Evolutionary conservation across 1,284 basidiomycete genomes (phyloP), one percentile per base, ranked within the genome.

Genomic region (Tylopilus orsonianus): DNA sequence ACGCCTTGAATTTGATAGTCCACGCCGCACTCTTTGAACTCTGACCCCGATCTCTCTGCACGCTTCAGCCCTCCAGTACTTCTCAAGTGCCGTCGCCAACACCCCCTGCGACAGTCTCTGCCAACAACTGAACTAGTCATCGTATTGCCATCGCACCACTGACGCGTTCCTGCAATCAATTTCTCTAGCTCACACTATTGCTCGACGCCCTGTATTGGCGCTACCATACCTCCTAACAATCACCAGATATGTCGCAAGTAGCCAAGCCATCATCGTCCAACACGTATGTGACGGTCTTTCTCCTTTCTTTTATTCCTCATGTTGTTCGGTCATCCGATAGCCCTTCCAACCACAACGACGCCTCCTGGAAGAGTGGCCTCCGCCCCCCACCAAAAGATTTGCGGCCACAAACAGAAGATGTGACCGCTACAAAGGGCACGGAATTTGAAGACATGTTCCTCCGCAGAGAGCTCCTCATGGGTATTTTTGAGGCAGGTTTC

Each of bases 401-500:
- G 58, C 85, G 94, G 48, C 93, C 93, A 14, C 93, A 96, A 69
- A 97, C 94, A 23, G 92, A 94, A 73, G 94, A 97, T 75, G 94
- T 97, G 46, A 90, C 87, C 27, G 85, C 85, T 7, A 95, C 91
- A 19, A 90, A 93, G 70, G 94, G 93, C 51, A 78, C 85, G 60
- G 91, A 95, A 66, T 97, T 96, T 62, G 94, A 97, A 71, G 87
- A 92, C 62, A 88, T 90, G 78, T 80, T 74, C 58, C 75, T 90
- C 58, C 81, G 84, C 49, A 81, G 88, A 54, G 88, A 90, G 69
- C 79, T 91, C 52, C 77, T 93, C 59, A 92, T 93, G 90, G 90
- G 90, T 57, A 95, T 97, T 65, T 97, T 94, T 64, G 93, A 96
- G 75, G 94, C 93, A 56, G 94, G 94, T 48, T 99, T 98, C 69